phyloP scores from a whole-genome alignment of 805 yeast species.

The Candida succiphila region DNA sequence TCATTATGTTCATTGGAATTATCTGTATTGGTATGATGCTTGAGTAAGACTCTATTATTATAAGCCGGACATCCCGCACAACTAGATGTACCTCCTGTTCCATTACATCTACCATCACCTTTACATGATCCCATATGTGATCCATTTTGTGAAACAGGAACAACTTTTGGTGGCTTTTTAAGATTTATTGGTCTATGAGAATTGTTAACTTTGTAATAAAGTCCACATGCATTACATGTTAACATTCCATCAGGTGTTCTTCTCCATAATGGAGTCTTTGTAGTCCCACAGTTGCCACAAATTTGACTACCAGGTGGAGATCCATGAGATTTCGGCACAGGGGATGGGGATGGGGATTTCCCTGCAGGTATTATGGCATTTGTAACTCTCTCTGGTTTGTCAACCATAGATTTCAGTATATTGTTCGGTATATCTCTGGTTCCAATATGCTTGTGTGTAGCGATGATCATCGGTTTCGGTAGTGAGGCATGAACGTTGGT shows the following conservation, averaged over 20 bases:
- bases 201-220: constrained; percentile 46
- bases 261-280: constrained; percentile 50
- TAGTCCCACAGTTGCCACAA: constrained; percentile 46
- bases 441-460: too few relatives aligned
- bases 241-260: constrained; percentile 46
- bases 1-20: neutral
- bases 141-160: constrained; percentile 28
- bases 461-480: too few relatives aligned
- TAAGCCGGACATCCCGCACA: constrained; percentile 80
- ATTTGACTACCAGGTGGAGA: neutral
- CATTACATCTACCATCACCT: constrained; percentile 76
- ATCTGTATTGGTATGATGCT: constrained; percentile 1
- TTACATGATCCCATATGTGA: constrained; percentile 44
- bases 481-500: too few relatives aligned
- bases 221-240: constrained; percentile 52
- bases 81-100: constrained; percentile 76
- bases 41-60: constrained; percentile 52
- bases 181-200: constrained; percentile 57
- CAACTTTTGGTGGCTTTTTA: constrained; percentile 45
- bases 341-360: neutral
- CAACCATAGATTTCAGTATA: too few relatives aligned
- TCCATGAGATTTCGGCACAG: too few relatives aligned
- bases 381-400: too few relatives aligned
- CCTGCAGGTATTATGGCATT: too few relatives aligned
- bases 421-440: too few relatives aligned